A percentile compares a stretch with the other conserved stretches of the same genome.
Evolutionary conservation across 2,329 filamentous ascomycete species (phyloP).

Genomic region (Dryadomyces quercus-mongolicae): DNA sequence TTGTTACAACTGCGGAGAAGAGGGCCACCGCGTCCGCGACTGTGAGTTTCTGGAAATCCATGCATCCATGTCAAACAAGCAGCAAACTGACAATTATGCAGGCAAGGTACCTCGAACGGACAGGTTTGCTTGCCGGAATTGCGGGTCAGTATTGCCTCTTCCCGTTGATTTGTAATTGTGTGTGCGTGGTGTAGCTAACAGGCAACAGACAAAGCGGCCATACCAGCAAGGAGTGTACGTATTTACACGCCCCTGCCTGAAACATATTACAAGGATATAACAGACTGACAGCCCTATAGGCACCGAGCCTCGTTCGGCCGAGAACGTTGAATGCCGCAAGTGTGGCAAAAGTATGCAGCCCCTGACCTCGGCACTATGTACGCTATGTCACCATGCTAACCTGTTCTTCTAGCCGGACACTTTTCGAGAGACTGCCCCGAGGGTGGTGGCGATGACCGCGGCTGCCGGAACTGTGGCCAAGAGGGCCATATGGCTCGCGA

Average conservation of each 20-base stretch:
- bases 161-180: conserved; percentile 3
- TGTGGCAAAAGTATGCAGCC: conserved; percentile 41
- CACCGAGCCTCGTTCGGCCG: conserved; percentile 48
- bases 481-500: conserved; percentile 51
- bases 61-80: background rate
- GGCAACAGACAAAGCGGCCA: conserved; percentile 34
- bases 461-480: conserved; percentile 50
- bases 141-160: conserved; percentile 30
- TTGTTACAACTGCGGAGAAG: conserved; percentile 53
- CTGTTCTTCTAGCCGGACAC: conserved; percentile 40
- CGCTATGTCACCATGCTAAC: background rate
- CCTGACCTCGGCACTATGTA: too few species aligned
- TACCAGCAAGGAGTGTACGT: conserved; percentile 35
- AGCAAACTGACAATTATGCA: conserved; percentile 14
- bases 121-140: conserved; percentile 57
- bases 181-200: background rate
- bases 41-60: conserved; percentile 33
- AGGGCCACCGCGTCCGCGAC: conserved; percentile 57
- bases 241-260: background rate
- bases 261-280: conserved; percentile 17
- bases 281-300: conserved; percentile 22
- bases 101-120: conserved; percentile 49
- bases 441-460: conserved; percentile 40
- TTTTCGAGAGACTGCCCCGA: conserved; percentile 52
- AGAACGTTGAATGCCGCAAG: conserved; percentile 52